Base-by-base conservation (phyloP, 2,329 filamentous ascomycete genomes). In the Fusarium irregulare region DNA sequence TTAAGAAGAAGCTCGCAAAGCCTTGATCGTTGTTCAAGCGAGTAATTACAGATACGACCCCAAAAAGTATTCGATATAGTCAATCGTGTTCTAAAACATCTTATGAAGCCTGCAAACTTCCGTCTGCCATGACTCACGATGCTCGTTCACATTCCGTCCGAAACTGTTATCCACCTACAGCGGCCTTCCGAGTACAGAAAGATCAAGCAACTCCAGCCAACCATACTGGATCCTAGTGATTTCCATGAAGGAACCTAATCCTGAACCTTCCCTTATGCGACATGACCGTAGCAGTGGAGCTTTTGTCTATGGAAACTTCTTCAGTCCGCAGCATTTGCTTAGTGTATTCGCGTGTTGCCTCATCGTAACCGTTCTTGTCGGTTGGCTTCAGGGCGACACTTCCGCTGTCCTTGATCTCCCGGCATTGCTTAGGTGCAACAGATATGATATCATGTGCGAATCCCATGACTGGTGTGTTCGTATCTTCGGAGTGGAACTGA, bases 181-280 rank as follows among this genome's bases (percentile, higher is more conserved):
- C 20, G 20, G 20, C 20, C 20, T 21, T 21, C 20, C 20, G 20
- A 21, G 20, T 21, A 21, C 20, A 21, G 20, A 21, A 21, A 21
- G 20, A 21, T 21, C 20, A 21, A 21, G 20, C 20, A 21, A 21
- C 20, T 4, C 20, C 20, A 21, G 20, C 20, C 20, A 21, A 21
- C 4, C 20, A 21, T 21, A 21, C 20, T 21, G 20, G 20, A 21
- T 21, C 20, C 20, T 53, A 70, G 45, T 70, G 67, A 25, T 68
- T 64, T 3, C 68, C 68, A 12, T 45, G 47, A 12, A 68, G 34
- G 37, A 70, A 71, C 8, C 21, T 34, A 13, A 71, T n/a, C 28
- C 32, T 57, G 25, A 70, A 41, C 21, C 70, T 65, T 27, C 70
- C 70, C 25, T 47, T 68, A 10, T 70, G 66, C 11, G 70, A 72